Evolutionary conservation across 2,329 filamentous ascomycete genomes (phyloP).

Genomic region (Epichloe hybrida): DNA sequence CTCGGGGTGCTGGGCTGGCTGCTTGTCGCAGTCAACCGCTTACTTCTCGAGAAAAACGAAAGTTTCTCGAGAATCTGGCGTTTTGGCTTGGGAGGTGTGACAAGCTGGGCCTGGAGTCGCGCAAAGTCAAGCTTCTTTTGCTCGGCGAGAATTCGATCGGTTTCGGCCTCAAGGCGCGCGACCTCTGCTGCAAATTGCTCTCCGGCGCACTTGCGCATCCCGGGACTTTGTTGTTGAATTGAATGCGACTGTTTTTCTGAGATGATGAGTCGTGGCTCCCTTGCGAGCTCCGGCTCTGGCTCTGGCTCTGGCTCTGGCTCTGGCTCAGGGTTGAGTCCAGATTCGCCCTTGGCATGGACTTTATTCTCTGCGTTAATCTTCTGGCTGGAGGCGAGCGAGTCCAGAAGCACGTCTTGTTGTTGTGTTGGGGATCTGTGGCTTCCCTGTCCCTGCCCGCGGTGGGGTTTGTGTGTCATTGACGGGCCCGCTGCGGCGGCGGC

Average conservation of each 20-base stretch:
- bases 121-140: slow-evolving; percentile 35
- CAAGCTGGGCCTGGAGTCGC: slow-evolving; percentile 30
- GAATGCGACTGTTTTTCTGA: neutral
- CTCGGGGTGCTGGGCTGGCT: slow-evolving; percentile 21
- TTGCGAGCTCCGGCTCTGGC: neutral
- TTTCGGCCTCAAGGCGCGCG: slow-evolving; percentile 33
- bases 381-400: neutral
- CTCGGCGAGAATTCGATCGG: slow-evolving; percentile 33
- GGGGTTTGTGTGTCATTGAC: neutral
- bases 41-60: slow-evolving; percentile 29
- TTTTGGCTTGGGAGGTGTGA: slow-evolving; percentile 19
- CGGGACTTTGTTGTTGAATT: neutral
- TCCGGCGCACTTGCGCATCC: neutral
- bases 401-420: neutral
- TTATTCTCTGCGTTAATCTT: no score
- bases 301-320: neutral
- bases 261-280: neutral
- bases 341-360: neutral
- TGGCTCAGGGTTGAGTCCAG: neutral
- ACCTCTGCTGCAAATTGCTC: slow-evolving; percentile 23
- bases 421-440: neutral
- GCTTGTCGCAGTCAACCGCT: slow-evolving; percentile 22
- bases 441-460: neutral
- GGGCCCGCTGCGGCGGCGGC: neutral
- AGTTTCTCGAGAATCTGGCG: slow-evolving; percentile 35